These are phyloP conservation scores for Nepenthes alata DNA, from an alignment of 179 eudicot genomes.

Conservation along the genomic window DNA sequence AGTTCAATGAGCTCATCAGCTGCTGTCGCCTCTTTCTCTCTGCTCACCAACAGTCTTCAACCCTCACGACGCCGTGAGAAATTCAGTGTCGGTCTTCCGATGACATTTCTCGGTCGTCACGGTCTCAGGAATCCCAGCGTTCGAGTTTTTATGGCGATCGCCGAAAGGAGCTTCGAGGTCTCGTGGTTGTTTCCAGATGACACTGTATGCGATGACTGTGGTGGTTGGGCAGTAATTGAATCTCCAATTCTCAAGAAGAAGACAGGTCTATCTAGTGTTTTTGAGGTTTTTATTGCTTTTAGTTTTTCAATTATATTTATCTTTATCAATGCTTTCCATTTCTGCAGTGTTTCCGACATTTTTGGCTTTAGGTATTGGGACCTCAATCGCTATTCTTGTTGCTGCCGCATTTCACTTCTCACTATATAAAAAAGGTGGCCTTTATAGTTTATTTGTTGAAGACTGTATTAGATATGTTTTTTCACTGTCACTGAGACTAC, in stretches of 20 bases:
- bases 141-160: conserved; percentile 20
- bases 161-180: conserved; percentile 14
- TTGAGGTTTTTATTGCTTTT: neutral
- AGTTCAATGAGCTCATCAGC: conserved; percentile 14
- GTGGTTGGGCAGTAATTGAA: conserved; percentile 57
- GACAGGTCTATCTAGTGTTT: conserved; percentile 23
- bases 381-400: conserved; percentile 38
- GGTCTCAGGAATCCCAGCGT: conserved; percentile 16
- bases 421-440: conserved; percentile 36
- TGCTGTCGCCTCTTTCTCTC: conserved; percentile 16
- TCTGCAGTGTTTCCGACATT: conserved; percentile 37
- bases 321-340: neutral
- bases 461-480: neutral
- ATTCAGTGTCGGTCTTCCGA: conserved; percentile 5
- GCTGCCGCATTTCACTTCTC: conserved; percentile 36
- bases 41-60: conserved; percentile 7
- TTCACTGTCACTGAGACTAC: neutral
- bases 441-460: neutral
- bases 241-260: conserved; percentile 16
- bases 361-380: conserved; percentile 48
- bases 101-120: conserved; percentile 14
- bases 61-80: conserved; percentile 7
- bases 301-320: neutral
- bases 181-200: conserved; percentile 40
- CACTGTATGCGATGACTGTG: conserved; percentile 23